Conservation (phyloP, 225 moss, liverwort and hornwort species). For the Bryoerythrophyllum caledonicum region DNA sequence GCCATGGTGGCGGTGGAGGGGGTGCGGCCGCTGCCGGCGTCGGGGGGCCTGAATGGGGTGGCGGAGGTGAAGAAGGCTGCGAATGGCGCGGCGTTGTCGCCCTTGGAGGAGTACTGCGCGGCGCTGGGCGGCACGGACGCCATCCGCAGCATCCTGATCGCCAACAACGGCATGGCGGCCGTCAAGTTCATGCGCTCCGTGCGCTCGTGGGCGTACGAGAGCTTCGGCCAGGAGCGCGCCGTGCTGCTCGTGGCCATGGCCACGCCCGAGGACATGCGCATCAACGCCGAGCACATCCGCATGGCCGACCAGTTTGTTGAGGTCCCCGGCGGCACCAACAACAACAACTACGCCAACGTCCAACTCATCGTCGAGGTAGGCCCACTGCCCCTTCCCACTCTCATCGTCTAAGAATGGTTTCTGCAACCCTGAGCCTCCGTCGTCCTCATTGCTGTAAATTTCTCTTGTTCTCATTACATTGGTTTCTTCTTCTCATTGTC, state of each 20-base stretch:
- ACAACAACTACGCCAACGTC: constrained; percentile 99
- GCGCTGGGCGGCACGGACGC: constrained; percentile 83
- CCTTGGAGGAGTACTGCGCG: constrained; percentile 83
- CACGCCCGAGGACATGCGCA: constrained; percentile 98
- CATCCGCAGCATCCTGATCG: constrained; percentile 92
- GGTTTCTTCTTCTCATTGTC: too few relatives aligned
- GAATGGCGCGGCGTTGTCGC: constrained; percentile 36
- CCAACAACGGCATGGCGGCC: constrained; percentile 99
- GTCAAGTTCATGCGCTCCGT: constrained; percentile 98
- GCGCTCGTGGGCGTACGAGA: constrained; percentile 95
- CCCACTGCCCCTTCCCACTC: not conserved
- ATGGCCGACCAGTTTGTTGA: constrained; percentile 99
- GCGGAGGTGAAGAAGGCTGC: constrained; percentile 50
- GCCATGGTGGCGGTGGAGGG: constrained; percentile 43
- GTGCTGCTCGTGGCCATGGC: constrained; percentile 97
- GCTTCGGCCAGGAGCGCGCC: constrained; percentile 77
- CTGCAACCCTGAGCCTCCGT: too few relatives aligned
- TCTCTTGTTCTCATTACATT: too few relatives aligned
- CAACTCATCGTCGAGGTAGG: constrained; percentile 93
- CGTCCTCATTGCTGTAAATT: too few relatives aligned
- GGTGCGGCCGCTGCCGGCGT: constrained; percentile 17
- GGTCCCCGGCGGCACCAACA: constrained; percentile 98
- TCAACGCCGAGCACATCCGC: constrained; percentile 98
- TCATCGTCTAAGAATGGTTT: too few relatives aligned
- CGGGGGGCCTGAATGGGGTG: constrained; percentile 13